Evolutionary conservation across 441 rosid species (phyloP).

Genomic region (Metrosideros polymorpha): DNA sequence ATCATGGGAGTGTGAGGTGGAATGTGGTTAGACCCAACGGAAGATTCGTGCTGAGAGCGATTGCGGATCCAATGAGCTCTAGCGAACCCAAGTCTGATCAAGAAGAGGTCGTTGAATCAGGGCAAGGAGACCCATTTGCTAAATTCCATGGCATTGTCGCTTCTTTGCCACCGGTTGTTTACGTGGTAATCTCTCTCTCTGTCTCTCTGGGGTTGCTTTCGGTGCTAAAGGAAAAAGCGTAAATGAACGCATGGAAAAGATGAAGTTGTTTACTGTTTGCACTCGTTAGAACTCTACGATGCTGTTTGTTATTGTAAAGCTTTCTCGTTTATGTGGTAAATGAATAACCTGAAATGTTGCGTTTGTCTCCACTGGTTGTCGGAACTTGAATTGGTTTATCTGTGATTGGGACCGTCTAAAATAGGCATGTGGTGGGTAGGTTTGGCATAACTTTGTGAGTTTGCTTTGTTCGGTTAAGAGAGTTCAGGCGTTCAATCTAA

Average conservation of each 20-base stretch:
- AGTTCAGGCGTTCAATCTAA: not conserved
- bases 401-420: not conserved
- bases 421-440: not conserved
- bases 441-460: not conserved
- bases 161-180: conserved; percentile 47
- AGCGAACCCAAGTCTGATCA: conserved; percentile 17
- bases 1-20: conserved; percentile 10
- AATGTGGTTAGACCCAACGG: conserved; percentile 2
- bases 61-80: conserved; percentile 17
- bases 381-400: not conserved
- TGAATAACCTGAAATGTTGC: not conserved
- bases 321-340: conserved; percentile 28
- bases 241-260: not conserved
- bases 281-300: not conserved
- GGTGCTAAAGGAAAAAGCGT: not conserved
- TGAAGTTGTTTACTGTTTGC: not conserved
- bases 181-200: not conserved
- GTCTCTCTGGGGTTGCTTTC: not conserved
- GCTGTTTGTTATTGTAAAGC: not conserved
- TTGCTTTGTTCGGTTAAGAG: not conserved
- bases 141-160: conserved; percentile 30
- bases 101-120: not conserved
- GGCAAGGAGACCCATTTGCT: conserved; percentile 13
- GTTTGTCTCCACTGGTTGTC: not conserved
- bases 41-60: conserved; percentile 24